These are phyloP conservation scores for Cyberlindnera lachancei DNA, from an alignment of 805 yeast species.

Conservation along the genomic window DNA sequence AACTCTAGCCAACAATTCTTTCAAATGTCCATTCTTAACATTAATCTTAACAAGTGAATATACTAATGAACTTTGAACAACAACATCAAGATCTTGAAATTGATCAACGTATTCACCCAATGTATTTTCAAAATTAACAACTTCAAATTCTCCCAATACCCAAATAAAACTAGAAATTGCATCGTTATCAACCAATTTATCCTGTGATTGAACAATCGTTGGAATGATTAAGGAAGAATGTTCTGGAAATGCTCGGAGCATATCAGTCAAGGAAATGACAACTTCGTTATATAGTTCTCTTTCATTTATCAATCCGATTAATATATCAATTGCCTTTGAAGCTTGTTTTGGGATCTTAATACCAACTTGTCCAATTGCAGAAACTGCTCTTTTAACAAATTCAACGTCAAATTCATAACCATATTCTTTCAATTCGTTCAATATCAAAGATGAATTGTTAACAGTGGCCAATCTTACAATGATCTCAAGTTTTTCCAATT, in stretches of 20 bases:
- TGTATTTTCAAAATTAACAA: constrained; percentile 42
- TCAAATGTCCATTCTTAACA: constrained; percentile 31
- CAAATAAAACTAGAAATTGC: constrained; percentile 52
- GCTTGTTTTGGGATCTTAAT: constrained; percentile 47
- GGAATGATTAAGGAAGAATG: constrained; percentile 47
- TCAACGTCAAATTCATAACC: constrained; percentile 82
- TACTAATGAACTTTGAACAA: constrained; percentile 52
- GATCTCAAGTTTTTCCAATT: constrained; percentile 70
- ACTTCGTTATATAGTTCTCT: constrained; percentile 63
- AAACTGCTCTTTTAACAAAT: constrained; percentile 58
- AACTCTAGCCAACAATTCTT: constrained; percentile 44
- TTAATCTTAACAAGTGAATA: constrained; percentile 57
- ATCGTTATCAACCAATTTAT: constrained; percentile 40
- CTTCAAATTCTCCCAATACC: constrained; percentile 67
- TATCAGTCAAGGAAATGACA: constrained; percentile 52
- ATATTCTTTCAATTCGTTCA: constrained; percentile 71
- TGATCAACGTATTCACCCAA: constrained; percentile 39
- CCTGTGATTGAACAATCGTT: constrained; percentile 41
- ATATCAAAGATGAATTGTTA: constrained; percentile 46
- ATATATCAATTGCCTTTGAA: constrained; percentile 51
- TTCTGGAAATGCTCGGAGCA: constrained; percentile 57
- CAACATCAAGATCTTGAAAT: constrained; percentile 52
- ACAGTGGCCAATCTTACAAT: constrained; percentile 62
- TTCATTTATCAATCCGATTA: constrained; percentile 51
- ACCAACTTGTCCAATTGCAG: constrained; percentile 66